Evolutionary conservation across 2,329 filamentous ascomycete genomes (phyloP), one percentile per base, ranked within the genome.

Genomic region (Phialemonium atrogriseum): DNA sequence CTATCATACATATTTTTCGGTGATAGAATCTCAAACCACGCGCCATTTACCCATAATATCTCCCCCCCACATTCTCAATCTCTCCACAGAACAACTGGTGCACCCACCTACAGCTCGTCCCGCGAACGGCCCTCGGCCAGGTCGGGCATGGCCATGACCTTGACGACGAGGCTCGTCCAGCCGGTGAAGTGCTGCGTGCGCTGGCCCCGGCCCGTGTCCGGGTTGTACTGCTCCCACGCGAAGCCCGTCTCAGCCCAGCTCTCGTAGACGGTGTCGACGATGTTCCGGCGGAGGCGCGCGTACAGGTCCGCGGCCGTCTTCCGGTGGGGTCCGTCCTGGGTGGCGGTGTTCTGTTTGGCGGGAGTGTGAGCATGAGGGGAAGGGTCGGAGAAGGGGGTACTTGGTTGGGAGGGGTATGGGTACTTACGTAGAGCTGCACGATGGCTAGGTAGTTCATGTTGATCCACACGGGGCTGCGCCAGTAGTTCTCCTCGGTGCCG

Each of bases 211-310:
- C 91, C 91, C 4, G 85, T 94, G 47, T 94, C 86, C 0, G 88
- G 86, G 54, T 94, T 85, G 58, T 96, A 98, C 62, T 98, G 91
- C 60, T 98, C 91, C 89, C 89, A 98, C 0, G 89, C 91, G 54
- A 96, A 96, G 12, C 89, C 89, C 0, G 91, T 96, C 51, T 84
- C 76, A 52, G 80, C 68, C 89, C 89, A 98, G 54, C 79, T 80
- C 36, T 79, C 73, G 63, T 82, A 95, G 10, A 96, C 83, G 2
- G 88, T 96, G 31, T 87, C 73, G 27, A 96, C 83, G 10, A 98
- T 62, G 51, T 94, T 96, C 55, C 72, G 75, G 33, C 91, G 77
- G 28, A 96, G 72, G 19, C 72, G 65, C 11, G 65, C 76, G 62
- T 94, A 96, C 37, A 94, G 66, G 34, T 76, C 68, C n/a, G 62